Conservation (phyloP, 2,329 filamentous ascomycete genomes). For the Colletotrichum sp. region DNA sequence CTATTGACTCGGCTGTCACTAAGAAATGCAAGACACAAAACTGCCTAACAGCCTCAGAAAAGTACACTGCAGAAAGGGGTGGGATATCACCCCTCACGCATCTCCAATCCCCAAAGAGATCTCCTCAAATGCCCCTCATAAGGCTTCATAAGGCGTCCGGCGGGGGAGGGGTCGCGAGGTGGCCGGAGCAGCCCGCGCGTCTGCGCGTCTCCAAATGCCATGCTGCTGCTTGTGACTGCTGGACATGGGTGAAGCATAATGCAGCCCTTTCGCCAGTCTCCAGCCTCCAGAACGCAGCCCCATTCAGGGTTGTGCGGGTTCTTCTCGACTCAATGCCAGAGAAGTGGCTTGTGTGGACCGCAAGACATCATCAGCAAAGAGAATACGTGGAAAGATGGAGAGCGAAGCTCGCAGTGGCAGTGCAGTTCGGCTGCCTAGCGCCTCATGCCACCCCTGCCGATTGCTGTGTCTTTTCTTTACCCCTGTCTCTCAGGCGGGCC, state of each 20-base stretch:
- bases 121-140: background rate
- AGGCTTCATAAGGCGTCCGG: conserved; percentile 4
- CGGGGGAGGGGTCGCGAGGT: background rate
- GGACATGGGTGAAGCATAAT: background rate
- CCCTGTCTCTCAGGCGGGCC: background rate
- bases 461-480: background rate
- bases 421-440: conserved; percentile 10
- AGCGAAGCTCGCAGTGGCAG: conserved; percentile 11
- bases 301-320: background rate
- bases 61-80: background rate
- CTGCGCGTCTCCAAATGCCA: background rate
- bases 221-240: background rate
- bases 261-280: background rate
- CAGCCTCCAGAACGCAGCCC: background rate
- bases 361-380: background rate
- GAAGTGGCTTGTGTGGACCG: background rate
- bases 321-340: background rate
- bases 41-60: background rate
- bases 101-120: background rate
- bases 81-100: background rate
- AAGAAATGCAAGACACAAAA: background rate
- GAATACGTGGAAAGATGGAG: background rate
- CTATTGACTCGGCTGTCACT: background rate
- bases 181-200: background rate
- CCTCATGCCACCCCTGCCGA: background rate